Conservation (phyloP, 352 stramenopile species). For the Pythium aphanidermatum region DNA sequence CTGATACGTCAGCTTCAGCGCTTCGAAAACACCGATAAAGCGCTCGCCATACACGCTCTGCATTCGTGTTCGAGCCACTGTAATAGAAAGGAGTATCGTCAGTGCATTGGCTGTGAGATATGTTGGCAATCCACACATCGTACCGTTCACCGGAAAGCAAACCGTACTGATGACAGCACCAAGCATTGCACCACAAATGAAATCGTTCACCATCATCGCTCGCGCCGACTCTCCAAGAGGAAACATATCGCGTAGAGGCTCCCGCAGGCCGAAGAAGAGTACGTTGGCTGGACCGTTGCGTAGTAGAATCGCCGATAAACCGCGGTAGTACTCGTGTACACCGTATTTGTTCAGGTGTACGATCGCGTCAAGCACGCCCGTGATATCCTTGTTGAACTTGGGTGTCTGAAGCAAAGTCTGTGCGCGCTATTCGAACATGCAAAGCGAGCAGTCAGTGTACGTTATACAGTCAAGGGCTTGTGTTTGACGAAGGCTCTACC, state of each 20-base stretch:
- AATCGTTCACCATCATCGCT: slow-evolving; percentile 63
- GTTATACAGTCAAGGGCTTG: too few relatives aligned
- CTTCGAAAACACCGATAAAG: slow-evolving; percentile 50
- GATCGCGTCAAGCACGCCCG: slow-evolving; percentile 69
- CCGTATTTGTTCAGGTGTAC: slow-evolving; percentile 76
- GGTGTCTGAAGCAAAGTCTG: slow-evolving; percentile 85
- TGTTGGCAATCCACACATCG: too few relatives aligned
- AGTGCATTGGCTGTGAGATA: too few relatives aligned
- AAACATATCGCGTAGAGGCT: slow-evolving; percentile 61
- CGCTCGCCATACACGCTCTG: slow-evolving; percentile 69
- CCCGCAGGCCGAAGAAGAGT: slow-evolving; percentile 81
- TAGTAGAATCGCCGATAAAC: slow-evolving; percentile 69
- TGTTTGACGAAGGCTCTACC: slow-evolving; percentile 26
- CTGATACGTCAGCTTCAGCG: slow-evolving; percentile 59
- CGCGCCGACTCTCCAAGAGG: slow-evolving; percentile 36
- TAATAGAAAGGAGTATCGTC: neutral
- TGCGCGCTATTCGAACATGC: slow-evolving; percentile 31
- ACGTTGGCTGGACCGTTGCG: slow-evolving; percentile 83
- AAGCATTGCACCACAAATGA: slow-evolving; percentile 78
- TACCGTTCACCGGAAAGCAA: slow-evolving; percentile 82
- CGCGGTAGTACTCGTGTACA: slow-evolving; percentile 77
- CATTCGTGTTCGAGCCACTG: slow-evolving; percentile 77
- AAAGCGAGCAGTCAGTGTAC: too few relatives aligned
- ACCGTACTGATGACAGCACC: slow-evolving; percentile 81
- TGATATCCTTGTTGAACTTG: slow-evolving; percentile 81